A percentile compares a stretch with the other conserved stretches of the same genome.
Conservation (phyloP, 2,329 filamentous ascomycete genomes). For the Rachicladosporium sp. region DNA sequence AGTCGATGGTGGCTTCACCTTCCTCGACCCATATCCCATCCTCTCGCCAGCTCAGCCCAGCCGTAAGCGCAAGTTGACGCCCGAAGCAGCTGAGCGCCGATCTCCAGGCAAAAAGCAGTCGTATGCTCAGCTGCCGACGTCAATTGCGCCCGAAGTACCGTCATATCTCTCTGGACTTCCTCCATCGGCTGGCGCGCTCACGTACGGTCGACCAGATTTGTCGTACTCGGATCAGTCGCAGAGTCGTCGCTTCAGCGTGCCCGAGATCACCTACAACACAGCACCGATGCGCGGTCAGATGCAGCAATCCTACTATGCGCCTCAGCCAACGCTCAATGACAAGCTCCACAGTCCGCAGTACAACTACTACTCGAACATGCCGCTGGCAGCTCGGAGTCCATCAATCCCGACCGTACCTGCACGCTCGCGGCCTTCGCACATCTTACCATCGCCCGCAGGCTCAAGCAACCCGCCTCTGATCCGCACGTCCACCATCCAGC, state of each 20-base stretch:
- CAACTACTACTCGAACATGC: slow-evolving; percentile 14
- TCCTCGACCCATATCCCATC: slow-evolving; percentile 23
- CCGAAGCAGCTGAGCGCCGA: slow-evolving; percentile 35
- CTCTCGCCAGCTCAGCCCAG: slow-evolving; percentile 18
- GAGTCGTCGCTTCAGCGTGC: slow-evolving; percentile 26
- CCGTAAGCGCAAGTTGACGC: slow-evolving; percentile 46
- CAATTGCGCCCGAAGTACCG: slow-evolving; percentile 20
- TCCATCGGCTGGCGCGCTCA: too few relatives aligned
- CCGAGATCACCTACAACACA: slow-evolving; percentile 20
- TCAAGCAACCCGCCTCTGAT: slow-evolving; percentile 48
- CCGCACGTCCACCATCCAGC: slow-evolving; percentile 54
- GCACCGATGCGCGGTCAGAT: slow-evolving; percentile 13
- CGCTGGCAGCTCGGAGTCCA: slow-evolving; percentile 15
- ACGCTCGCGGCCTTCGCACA: slow-evolving; percentile 14
- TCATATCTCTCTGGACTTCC: slow-evolving; percentile 17
- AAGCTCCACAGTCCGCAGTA: slow-evolving; percentile 24
- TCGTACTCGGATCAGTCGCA: slow-evolving; percentile 18
- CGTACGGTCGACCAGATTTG: too few relatives aligned
- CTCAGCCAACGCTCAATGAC: slow-evolving; percentile 14
- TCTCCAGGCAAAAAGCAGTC: slow-evolving; percentile 34
- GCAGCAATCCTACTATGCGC: slow-evolving; percentile 17
- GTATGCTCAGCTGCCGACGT: slow-evolving; percentile 23
- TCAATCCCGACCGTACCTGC: slow-evolving; percentile 15
- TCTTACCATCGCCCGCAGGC: slow-evolving; percentile 33
- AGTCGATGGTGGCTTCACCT: slow-evolving; percentile 49